phyloP scores from a whole-genome alignment of 2,329 filamentous ascomycete genomes.

The Scedosporium aurantiacum region DNA sequence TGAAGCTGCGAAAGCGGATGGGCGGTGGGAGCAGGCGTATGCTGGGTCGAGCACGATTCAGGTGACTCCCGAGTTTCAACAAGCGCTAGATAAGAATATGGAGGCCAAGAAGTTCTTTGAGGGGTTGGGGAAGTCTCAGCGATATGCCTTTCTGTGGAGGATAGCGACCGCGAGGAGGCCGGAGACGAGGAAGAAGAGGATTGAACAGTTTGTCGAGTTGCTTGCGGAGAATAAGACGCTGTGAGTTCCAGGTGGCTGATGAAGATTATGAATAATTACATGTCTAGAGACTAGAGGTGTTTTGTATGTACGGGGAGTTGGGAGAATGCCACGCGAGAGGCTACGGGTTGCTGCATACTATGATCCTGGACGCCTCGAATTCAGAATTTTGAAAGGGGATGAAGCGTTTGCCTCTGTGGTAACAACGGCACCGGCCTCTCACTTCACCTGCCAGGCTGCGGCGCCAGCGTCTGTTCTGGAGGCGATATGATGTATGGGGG shows the following conservation, averaged over 20 bases:
- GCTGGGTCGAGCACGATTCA: background rate
- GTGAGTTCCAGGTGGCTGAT: conserved; percentile 1
- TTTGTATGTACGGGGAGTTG: too few relatives aligned
- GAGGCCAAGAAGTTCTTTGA: conserved; percentile 28
- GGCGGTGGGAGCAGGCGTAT: conserved; percentile 25
- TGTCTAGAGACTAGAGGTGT: too few relatives aligned
- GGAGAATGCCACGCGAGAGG: too few relatives aligned
- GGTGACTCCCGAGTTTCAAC: background rate
- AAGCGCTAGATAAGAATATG: conserved; percentile 25
- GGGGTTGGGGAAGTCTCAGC: conserved; percentile 29
- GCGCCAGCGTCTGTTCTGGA: too few relatives aligned
- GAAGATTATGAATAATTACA: too few relatives aligned
- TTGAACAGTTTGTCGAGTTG: conserved; percentile 28
- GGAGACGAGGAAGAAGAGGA: conserved; percentile 24
- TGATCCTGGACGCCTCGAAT: too few relatives aligned
- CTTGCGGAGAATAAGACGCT: conserved; percentile 23
- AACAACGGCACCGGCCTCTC: too few relatives aligned
- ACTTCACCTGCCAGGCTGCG: too few relatives aligned
- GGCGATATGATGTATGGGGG: too few relatives aligned
- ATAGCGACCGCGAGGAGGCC: conserved; percentile 29
- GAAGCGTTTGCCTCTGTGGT: too few relatives aligned
- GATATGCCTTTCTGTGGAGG: conserved; percentile 34
- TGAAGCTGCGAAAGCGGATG: conserved; percentile 43
- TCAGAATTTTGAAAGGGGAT: too few relatives aligned
- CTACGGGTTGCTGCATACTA: too few relatives aligned